Conservation (phyloP, 2,329 filamentous ascomycete genomes). For the Colletotrichum sp. region DNA sequence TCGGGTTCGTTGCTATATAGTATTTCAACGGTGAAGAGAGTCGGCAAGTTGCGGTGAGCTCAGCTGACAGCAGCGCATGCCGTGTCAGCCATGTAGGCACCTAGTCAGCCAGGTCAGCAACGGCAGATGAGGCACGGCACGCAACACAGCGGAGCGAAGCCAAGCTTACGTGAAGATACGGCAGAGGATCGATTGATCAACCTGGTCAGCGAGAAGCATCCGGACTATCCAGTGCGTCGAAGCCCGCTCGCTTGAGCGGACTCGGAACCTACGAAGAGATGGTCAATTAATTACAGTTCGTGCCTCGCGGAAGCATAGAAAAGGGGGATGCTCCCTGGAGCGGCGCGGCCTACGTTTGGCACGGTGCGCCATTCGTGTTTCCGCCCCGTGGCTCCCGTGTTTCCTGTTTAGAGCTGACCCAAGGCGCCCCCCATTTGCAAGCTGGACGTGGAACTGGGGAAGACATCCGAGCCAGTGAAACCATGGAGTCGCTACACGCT, state of each 20-base stretch:
- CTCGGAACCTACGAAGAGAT: neutral
- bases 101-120: neutral
- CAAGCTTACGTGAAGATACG: neutral
- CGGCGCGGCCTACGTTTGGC: neutral
- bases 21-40: neutral
- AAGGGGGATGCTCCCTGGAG: neutral
- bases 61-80: neutral
- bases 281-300: neutral
- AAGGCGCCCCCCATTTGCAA: neutral
- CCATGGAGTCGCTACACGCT: neutral
- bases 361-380: neutral
- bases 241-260: neutral
- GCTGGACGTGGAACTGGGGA: neutral
- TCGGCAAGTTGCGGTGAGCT: neutral
- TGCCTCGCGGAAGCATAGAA: neutral
- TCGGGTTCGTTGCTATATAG: neutral
- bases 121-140: neutral
- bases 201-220: neutral
- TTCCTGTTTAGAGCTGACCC: neutral
- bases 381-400: neutral
- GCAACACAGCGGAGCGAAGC: neutral
- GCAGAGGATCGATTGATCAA: neutral
- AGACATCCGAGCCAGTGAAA: conserved; percentile 17
- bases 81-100: neutral
- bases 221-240: neutral